Percentiles rank a stretch among this genome's conserved stretches.
Conservation (phyloP, 1,284 basidiomycete genomes). For the Earliella scabrosa region DNA sequence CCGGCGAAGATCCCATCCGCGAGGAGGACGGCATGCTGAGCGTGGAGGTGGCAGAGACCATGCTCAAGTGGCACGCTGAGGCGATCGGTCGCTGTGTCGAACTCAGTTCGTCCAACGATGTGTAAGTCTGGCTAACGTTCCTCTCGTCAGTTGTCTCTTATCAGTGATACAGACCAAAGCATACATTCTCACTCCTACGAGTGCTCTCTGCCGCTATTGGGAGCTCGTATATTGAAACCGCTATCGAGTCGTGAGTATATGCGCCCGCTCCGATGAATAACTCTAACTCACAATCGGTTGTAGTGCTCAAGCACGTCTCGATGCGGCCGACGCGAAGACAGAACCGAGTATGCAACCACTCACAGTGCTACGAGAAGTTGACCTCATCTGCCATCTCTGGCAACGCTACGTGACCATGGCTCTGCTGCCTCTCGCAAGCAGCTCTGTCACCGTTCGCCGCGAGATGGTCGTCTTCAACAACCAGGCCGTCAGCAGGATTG, state of each 20-base stretch:
- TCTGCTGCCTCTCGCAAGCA: constrained; percentile 85
- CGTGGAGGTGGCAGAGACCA: constrained; percentile 81
- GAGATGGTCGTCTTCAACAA: constrained; percentile 97
- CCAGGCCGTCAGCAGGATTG: constrained; percentile 86
- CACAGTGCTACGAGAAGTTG: constrained; percentile 73
- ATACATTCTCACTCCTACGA: constrained; percentile 84
- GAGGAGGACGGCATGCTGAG: constrained; percentile 85
- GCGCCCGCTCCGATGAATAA: not conserved
- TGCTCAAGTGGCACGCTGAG: constrained; percentile 97
- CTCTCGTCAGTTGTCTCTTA: not conserved
- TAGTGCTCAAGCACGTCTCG: constrained; percentile 76
- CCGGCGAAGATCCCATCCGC: constrained; percentile 67
- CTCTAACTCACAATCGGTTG: constrained; percentile 13
- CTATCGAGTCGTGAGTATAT: constrained; percentile 82
- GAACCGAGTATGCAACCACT: constrained; percentile 85
- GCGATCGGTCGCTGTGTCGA: constrained; percentile 92
- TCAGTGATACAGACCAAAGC: constrained; percentile 73
- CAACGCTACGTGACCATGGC: constrained; percentile 96
- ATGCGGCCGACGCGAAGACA: constrained; percentile 73
- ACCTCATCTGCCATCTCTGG: constrained; percentile 94
- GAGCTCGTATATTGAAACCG: constrained; percentile 87
- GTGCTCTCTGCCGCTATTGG: constrained; percentile 91
- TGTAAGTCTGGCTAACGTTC: constrained; percentile 56
- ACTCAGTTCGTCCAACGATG: constrained; percentile 77
- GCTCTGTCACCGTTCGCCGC: constrained; percentile 85